Conservation (phyloP, 31 red algal genomes). For the Endocladia muricata region DNA sequence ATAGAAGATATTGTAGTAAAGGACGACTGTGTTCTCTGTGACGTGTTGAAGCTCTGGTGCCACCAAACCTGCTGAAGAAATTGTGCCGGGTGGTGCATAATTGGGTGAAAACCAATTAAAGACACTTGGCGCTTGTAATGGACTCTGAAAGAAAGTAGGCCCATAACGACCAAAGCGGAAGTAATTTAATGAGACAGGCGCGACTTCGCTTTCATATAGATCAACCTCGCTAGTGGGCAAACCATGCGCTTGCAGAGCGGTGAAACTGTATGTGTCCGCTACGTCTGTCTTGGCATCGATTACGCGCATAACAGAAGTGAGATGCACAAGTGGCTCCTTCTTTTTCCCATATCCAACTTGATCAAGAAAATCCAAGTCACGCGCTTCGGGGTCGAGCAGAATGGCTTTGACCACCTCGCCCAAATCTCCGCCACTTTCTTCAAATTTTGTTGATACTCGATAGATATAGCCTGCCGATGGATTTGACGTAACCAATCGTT, state of each 20-base stretch:
- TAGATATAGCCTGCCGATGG: constrained; percentile 1
- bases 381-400: not conserved
- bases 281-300: not conserved
- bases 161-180: too few relatives aligned
- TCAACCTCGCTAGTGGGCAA: not conserved
- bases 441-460: not conserved
- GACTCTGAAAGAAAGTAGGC: too few relatives aligned
- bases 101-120: too few relatives aligned
- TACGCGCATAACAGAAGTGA: not conserved
- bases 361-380: not conserved
- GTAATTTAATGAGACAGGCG: not conserved
- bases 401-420: constrained; percentile 4
- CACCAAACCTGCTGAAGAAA: too few relatives aligned
- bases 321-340: not conserved
- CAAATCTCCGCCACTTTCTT: not conserved
- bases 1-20: not conserved
- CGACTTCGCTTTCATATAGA: not conserved
- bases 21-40: not conserved
- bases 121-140: too few relatives aligned
- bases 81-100: too few relatives aligned
- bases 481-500: constrained; percentile 2
- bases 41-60: not conserved
- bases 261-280: not conserved
- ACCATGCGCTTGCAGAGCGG: not conserved
- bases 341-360: not conserved